A percentile compares a stretch with the other conserved stretches of the same genome.
These are phyloP conservation scores for Hypoxylon sp. DNA, from an alignment of 2,329 filamentous ascomycete species.

Conservation along the genomic window DNA sequence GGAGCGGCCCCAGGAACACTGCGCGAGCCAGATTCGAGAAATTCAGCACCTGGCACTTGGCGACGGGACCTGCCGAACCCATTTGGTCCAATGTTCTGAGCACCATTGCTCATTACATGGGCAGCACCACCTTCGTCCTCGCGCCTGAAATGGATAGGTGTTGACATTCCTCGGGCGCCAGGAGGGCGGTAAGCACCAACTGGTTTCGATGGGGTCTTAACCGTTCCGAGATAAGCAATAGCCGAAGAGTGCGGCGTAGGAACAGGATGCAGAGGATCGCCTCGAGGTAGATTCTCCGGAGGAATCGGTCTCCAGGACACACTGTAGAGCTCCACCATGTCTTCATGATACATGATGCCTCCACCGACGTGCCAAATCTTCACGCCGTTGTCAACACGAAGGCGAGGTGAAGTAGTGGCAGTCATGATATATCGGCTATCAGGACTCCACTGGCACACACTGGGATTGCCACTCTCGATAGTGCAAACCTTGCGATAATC, in stretches of 20 bases:
- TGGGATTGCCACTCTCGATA: conserved; percentile 95
- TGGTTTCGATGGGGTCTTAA: conserved; percentile 96
- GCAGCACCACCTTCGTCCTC: conserved; percentile 96
- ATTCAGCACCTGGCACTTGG: conserved; percentile 89
- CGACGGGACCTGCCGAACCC: conserved; percentile 85
- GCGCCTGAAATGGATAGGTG: conserved; percentile 95
- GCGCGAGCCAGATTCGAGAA: conserved; percentile 68
- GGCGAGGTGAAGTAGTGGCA: conserved; percentile 94
- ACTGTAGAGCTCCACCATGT: conserved; percentile 94
- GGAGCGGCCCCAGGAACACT: conserved; percentile 78
- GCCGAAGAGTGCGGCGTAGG: conserved; percentile 88
- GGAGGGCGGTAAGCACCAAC: conserved; percentile 97
- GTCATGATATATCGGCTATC: conserved; percentile 97
- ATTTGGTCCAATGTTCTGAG: conserved; percentile 78
- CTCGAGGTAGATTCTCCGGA: conserved; percentile 69
- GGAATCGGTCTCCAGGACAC: conserved; percentile 88
- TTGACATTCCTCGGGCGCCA: conserved; percentile 88
- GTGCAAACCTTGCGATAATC: conserved; percentile 93
- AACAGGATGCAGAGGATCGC: conserved; percentile 80
- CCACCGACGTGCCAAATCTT: conserved; percentile 95
- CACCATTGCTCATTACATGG: conserved; percentile 84
- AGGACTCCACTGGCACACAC: conserved; percentile 96
- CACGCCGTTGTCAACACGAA: conserved; percentile 96
- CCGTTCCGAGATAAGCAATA: conserved; percentile 82
- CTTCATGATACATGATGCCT: conserved; percentile 92